These are phyloP conservation scores for Kazachstania bromeliacearum DNA, from an alignment of 805 yeast species.

Conservation along the genomic window DNA sequence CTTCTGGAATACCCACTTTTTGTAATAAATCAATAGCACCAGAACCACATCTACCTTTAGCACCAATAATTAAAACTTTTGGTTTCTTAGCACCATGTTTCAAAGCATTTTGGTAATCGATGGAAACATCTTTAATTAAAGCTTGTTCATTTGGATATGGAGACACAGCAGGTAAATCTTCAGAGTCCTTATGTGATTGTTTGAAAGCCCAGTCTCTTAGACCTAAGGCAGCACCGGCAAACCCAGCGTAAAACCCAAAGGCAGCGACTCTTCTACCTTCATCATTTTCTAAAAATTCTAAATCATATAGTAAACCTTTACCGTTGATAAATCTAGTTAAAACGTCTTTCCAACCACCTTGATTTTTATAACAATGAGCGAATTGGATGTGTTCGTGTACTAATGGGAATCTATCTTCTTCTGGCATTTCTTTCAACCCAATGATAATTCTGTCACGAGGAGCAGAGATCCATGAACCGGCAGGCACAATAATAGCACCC, in stretches of 20 bases:
- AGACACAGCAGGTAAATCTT: conserved; percentile 67
- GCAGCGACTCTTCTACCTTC: conserved; percentile 98
- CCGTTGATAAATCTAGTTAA: conserved; percentile 84
- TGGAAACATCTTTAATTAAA: conserved; percentile 62
- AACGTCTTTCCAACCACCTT: conserved; percentile 94
- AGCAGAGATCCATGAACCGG: conserved; percentile 87
- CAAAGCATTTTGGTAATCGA: conserved; percentile 47
- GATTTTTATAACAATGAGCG: conserved; percentile 97
- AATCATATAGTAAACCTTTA: conserved; percentile 80
- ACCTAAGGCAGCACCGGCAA: conserved; percentile 98
- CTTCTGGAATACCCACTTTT: conserved; percentile 81
- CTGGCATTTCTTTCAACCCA: conserved; percentile 94
- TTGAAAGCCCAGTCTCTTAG: conserved; percentile 90
- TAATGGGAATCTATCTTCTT: conserved; percentile 79
- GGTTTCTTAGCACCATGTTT: conserved; percentile 61
- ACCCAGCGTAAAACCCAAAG: conserved; percentile 99
- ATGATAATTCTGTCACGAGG: conserved; percentile 83
- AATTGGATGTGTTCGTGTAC: conserved; percentile 95
- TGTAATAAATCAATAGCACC: conserved; percentile 85
- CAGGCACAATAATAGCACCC: conserved; percentile 86
- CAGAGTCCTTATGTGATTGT: conserved; percentile 56
- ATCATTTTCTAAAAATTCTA: conserved; percentile 90
- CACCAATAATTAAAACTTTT: conserved; percentile 84
- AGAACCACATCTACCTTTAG: conserved; percentile 96
- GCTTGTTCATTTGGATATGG: conserved; percentile 77